Evolutionary conservation across 202 grass and related monocot genomes (phyloP).

Genomic region (Schoenoplectus tabernaemontani): DNA sequence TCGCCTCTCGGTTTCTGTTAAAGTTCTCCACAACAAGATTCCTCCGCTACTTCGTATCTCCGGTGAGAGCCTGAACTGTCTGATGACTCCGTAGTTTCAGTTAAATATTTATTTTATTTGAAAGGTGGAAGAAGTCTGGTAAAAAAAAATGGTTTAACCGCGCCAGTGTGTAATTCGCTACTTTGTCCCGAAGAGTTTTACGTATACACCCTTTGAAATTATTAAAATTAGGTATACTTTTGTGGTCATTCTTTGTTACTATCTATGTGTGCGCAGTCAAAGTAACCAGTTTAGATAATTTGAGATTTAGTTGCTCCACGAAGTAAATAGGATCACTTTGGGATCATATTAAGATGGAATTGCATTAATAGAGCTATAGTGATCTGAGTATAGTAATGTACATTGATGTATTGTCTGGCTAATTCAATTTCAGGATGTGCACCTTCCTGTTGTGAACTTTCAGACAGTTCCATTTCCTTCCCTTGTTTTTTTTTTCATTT

Average conservation of each 20-base stretch:
- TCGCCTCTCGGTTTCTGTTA: constrained; percentile 17
- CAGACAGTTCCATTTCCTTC: not conserved
- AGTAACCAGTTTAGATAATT: not conserved
- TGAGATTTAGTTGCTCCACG: not conserved
- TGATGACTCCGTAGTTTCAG: too few relatives aligned
- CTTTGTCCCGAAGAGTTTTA: too few relatives aligned
- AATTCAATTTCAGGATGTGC: too few relatives aligned
- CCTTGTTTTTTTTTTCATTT: not conserved
- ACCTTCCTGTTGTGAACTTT: too few relatives aligned
- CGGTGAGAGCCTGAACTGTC: not conserved
- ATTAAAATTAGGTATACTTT: not conserved
- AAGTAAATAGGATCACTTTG: not conserved
- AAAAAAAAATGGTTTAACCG: too few relatives aligned
- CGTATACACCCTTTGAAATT: not conserved
- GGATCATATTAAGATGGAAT: not conserved
- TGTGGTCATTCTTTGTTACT: too few relatives aligned
- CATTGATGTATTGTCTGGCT: not conserved
- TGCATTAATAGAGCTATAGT: too few relatives aligned
- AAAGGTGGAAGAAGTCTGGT: too few relatives aligned
- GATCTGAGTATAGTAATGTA: too few relatives aligned
- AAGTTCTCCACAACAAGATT: not conserved
- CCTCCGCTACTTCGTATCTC: constrained; percentile 8
- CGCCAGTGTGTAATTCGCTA: too few relatives aligned
- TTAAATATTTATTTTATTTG: too few relatives aligned
- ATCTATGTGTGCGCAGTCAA: not conserved